Evolutionary conservation across 148 eudicot genomes (phyloP), one percentile per base, ranked within the genome.

Genomic region (Fagopyrum homotropicum): DNA sequence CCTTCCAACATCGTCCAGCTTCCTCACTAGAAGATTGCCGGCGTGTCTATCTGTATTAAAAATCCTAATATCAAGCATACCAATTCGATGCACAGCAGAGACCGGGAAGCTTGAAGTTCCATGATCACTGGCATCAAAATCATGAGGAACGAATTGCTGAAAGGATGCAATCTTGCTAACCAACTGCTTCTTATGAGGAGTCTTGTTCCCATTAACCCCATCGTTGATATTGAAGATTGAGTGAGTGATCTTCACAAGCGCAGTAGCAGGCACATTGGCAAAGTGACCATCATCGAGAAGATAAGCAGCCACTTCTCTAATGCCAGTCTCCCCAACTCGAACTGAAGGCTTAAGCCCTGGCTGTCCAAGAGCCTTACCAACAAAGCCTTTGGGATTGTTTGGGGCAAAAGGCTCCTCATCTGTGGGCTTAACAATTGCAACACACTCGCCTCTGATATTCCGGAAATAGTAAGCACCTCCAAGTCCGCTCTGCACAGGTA

Each of bases 321-420:
- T 73, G 19, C 84, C 84, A 0, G 82, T 84, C 70, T 84, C 86
- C 35, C 86, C 86, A n/a, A 84, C 84, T 12, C 82, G 77, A 47
- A 84, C 84, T 6, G 84, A 76, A 1, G 40, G 80, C 40, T 81
- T 84, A 29, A 84, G 79, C 7, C 86, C 86, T 0, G 86, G 84
- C 63, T 84, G 84, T 4, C 86, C 86, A 35, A 84, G 81, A n/a
- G 81, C 78, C 76, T 76, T 78, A 7, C 85, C 85, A 29, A 77
- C 74, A 61, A 82, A 82, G 22, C 85, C 85, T 47, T 82, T 82
- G 6, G 82, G 85, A 40, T 82, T 82, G 73, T 82, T 82, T 49
- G 85, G 85, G 0, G 85, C 85, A 79, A 82, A 82, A 51, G 84
- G 86, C 45, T 84, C 86, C 54, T 84, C 86, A 73, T 81, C 86